These are phyloP conservation scores for Candida yuanshanica DNA, from an alignment of 805 yeast species.

Conservation along the genomic window DNA sequence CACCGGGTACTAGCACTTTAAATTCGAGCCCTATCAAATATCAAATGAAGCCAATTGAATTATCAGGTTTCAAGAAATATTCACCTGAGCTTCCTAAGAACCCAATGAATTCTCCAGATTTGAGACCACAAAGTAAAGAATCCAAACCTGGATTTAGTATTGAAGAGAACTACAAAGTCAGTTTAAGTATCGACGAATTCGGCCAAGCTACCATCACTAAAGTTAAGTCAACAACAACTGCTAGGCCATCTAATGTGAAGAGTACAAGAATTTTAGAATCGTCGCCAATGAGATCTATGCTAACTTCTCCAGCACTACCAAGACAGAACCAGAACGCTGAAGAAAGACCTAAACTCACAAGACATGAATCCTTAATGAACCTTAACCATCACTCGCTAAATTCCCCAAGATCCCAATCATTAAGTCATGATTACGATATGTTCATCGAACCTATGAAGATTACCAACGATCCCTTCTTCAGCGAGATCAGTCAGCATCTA, in stretches of 20 bases:
- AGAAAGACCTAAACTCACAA: constrained; percentile 12
- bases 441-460: constrained; percentile 21
- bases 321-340: no score
- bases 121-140: constrained; percentile 5
- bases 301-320: neutral
- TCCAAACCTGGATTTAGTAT: neutral
- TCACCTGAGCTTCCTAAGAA: constrained; percentile 14
- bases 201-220: constrained; percentile 22
- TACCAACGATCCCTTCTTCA: constrained; percentile 16
- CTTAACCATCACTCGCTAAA: constrained; percentile 6
- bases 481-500: constrained; percentile 13
- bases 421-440: constrained; percentile 14
- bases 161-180: constrained; percentile 9
- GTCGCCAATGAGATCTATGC: constrained; percentile 1
- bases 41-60: constrained; percentile 22
- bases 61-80: constrained; percentile 8
- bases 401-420: constrained; percentile 14
- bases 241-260: neutral
- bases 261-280: neutral
- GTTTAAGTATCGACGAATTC: constrained; percentile 20
- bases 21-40: constrained; percentile 21
- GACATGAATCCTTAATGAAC: constrained; percentile 18
- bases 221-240: constrained; percentile 3
- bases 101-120: constrained; percentile 18
- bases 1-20: constrained; percentile 16